Evolutionary conservation across 2,329 filamentous ascomycete genomes (phyloP).

Genomic region (Exophiala dermatitidis): DNA sequence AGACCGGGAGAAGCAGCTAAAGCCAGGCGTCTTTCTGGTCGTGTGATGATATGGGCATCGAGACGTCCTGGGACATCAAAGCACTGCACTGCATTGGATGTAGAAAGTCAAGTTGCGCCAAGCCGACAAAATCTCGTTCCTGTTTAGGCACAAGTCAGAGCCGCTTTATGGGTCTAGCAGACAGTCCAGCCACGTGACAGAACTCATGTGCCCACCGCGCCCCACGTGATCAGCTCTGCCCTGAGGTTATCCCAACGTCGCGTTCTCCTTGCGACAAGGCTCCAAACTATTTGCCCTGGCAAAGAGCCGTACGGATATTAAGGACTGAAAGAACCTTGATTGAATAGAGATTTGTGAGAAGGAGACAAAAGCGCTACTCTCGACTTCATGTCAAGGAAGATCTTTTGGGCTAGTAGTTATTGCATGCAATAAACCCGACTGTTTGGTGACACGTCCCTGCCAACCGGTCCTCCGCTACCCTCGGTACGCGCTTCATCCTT

Average conservation of each 20-base stretch:
- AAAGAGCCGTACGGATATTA: no score
- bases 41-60: not conserved
- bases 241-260: no score
- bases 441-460: no score
- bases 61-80: not conserved
- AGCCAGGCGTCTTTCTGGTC: not conserved
- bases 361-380: no score
- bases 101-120: constrained; percentile 3
- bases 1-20: not conserved
- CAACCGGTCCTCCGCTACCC: not conserved
- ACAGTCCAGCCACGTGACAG: no score
- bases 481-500: not conserved
- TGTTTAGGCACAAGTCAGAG: not conserved
- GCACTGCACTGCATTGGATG: not conserved
- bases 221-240: no score
- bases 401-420: not conserved
- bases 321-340: no score
- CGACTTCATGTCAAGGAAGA: no score
- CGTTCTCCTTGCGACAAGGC: no score
- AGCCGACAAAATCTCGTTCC: not conserved
- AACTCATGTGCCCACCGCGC: no score
- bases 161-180: not conserved
- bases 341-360: no score
- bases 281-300: no score
- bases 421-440: not conserved